Evolutionary conservation across 75 land plant genomes (phyloP).

Genomic region (Larix kaempferi): DNA sequence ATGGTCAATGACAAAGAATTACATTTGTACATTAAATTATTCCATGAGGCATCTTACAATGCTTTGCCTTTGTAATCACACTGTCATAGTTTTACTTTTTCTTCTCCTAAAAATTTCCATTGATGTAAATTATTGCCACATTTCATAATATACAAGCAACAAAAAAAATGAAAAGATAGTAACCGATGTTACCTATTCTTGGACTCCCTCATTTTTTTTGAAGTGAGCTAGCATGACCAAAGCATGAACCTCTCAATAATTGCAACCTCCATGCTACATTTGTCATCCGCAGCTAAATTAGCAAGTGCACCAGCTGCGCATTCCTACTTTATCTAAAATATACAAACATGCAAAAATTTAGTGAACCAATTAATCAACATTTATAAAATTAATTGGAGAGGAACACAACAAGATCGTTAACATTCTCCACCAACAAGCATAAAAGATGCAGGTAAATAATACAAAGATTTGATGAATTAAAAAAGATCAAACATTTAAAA

Average conservation of each 20-base stretch:
- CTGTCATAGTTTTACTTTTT: not conserved
- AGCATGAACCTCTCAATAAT: slow-evolving; percentile 88
- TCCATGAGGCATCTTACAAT: not conserved
- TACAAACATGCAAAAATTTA: too few relatives aligned
- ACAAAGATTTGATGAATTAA: too few relatives aligned
- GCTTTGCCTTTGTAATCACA: not conserved
- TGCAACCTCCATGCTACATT: slow-evolving; percentile 98
- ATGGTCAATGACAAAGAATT: not conserved
- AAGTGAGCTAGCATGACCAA: slow-evolving; percentile 88
- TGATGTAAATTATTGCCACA: too few relatives aligned
- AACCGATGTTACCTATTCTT: slow-evolving; percentile 72
- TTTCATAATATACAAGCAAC: not conserved
- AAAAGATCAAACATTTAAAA: too few relatives aligned
- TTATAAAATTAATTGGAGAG: too few relatives aligned
- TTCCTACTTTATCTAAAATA: too few relatives aligned
- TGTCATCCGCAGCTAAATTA: slow-evolving; percentile 98
- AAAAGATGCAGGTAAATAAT: too few relatives aligned
- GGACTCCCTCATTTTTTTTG: slow-evolving; percentile 93
- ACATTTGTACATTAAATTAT: not conserved
- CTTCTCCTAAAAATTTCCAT: not conserved
- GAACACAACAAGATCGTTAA: too few relatives aligned
- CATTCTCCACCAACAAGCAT: too few relatives aligned
- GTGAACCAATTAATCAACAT: too few relatives aligned
- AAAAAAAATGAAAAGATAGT: not conserved
- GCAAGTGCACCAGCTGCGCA: slow-evolving; percentile 55